These are phyloP conservation scores for Medicago arabica DNA, from an alignment of 306 rosid genomes.

Conservation along the genomic window DNA sequence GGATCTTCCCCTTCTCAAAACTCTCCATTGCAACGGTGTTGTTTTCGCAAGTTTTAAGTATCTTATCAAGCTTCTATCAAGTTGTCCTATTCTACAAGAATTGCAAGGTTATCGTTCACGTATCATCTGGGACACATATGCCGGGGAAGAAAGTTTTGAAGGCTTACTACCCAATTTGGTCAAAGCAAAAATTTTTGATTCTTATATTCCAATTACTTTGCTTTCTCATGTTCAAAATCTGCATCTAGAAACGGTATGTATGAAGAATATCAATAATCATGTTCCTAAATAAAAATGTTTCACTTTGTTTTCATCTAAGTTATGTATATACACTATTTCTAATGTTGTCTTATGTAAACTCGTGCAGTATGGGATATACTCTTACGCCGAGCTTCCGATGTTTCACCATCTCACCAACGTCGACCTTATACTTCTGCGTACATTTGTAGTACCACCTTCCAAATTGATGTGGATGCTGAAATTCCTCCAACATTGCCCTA, in stretches of 20 bases:
- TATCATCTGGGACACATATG: neutral
- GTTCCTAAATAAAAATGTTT: too few species aligned
- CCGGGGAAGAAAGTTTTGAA: neutral
- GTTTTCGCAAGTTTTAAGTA: neutral
- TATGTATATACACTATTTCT: neutral
- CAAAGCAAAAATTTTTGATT: neutral
- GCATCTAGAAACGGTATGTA: neutral
- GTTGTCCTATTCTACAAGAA: neutral
- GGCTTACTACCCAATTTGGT: neutral
- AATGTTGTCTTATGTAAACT: neutral
- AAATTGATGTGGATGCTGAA: neutral
- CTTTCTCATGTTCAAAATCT: neutral
- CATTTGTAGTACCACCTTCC: neutral
- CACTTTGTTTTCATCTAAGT: too few species aligned
- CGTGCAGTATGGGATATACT: neutral
- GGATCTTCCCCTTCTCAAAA: conserved; percentile 3
- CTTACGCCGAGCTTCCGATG: neutral
- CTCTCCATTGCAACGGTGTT: neutral
- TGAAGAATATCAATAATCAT: too few species aligned
- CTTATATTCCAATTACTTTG: too few species aligned
- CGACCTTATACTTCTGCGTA: neutral
- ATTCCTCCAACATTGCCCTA: neutral
- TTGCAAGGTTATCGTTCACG: neutral
- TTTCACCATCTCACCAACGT: neutral
- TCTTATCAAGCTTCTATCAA: neutral